Base-by-base conservation (phyloP, 176 grass and related monocot genomes). In the Aegilops speltoides region DNA sequence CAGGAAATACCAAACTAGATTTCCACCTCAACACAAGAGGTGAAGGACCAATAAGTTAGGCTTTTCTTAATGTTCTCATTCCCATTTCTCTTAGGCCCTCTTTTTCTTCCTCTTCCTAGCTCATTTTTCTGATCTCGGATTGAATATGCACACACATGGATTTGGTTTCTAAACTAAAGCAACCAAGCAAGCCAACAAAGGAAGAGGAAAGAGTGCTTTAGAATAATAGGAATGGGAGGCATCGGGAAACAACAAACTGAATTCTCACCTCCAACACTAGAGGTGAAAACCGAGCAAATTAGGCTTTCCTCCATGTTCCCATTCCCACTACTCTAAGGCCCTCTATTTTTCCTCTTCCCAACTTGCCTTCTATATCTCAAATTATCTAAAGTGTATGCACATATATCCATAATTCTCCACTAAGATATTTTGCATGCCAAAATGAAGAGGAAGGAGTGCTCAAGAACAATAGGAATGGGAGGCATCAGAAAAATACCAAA, bases 391-490 rank as follows among this genome's bases (percentile, higher is more conserved):
- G 25, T 43, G 0, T 62, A 23, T 3, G 6, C 7, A 23, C 33
- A 33, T 7, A 79, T 13, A 63, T 34, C 5, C 19, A 29, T 29
- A 24, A 10, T 65, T 65, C 11, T 20, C n/a, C 22, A 3, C 19
- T 5, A 17, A 20, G 3, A 3, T 37, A 41, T 59, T 20, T 31
- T 9, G 33, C 5, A 41, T 29, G 68, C 81, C 16, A 28, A 84
- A 75, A 48, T 57, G 56, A 84, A 64, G 56, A 84, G 56, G 25
- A 76, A 84, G 25, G 56, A 76, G 54, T 13, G 28, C 25, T 20
- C 19, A 48, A 84, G 38, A 84, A 76, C 37, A 1, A n/a, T 84
- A 84, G 71, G 38, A 84, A 76, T 84, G 37, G 38, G 71, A 76
- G 82, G 37, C 70, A 76, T 48, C 56, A 64, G 57, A 26, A 84